Evolutionary conservation across 148 eudicot genomes (phyloP).

Genomic region (Rhododendron vialii): DNA sequence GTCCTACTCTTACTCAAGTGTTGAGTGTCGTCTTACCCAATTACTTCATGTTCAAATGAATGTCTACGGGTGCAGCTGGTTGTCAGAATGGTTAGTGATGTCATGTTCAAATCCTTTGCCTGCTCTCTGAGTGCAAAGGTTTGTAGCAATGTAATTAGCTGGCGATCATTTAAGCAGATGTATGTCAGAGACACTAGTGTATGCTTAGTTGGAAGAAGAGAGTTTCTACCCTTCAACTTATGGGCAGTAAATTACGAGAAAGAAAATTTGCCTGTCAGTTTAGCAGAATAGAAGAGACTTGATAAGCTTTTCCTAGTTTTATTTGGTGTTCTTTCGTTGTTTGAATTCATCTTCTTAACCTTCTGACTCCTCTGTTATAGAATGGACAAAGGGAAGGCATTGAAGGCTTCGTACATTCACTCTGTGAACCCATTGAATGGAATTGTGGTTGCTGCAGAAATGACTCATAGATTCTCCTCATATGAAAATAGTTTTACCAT

Average conservation of each 20-base stretch:
- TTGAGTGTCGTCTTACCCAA: background rate
- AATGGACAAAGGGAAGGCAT: conserved; percentile 74
- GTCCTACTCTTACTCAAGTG: background rate
- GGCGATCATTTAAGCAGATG: background rate
- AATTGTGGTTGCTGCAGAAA: conserved; percentile 85
- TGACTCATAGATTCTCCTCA: conserved; percentile 62
- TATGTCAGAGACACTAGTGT: background rate
- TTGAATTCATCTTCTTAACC: background rate
- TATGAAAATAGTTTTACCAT: conserved; percentile 62
- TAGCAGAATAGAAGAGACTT: background rate
- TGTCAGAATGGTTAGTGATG: too few species aligned
- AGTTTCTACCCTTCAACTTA: background rate
- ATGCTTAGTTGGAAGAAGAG: background rate
- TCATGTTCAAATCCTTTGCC: background rate
- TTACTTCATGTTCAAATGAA: background rate
- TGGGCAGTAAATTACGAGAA: background rate
- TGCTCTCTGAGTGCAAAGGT: background rate
- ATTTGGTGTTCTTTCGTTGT: background rate
- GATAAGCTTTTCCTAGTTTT: background rate
- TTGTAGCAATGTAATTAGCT: background rate
- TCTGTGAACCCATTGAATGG: conserved; percentile 46
- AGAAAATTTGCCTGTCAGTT: background rate
- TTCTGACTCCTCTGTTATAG: conserved; percentile 30
- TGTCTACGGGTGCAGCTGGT: too few species aligned
- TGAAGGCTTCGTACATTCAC: conserved; percentile 82